Evolutionary conservation across 192 early-diverging fungal genomes (phyloP).

Genomic region (Backusella tuberculispora): DNA sequence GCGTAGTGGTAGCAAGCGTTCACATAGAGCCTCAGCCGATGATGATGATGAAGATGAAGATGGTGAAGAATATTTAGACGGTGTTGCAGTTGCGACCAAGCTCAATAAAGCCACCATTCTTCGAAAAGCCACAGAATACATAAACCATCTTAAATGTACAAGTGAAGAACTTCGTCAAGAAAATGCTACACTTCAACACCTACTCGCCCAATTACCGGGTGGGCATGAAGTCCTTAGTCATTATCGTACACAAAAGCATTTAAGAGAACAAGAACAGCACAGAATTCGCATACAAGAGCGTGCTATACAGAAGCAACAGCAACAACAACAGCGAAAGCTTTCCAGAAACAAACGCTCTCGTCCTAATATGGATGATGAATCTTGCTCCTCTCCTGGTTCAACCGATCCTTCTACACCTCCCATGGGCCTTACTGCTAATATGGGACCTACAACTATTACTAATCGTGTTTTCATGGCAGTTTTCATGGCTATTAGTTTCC

Average conservation of each 20-base stretch:
- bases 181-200: slow-evolving; percentile 45
- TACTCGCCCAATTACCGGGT: slow-evolving; percentile 50
- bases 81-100: slow-evolving; percentile 82
- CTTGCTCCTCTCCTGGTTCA: neutral
- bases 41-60: slow-evolving; percentile 53
- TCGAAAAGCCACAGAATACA: slow-evolving; percentile 92
- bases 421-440: neutral
- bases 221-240: slow-evolving; percentile 27
- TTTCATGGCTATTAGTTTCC: slow-evolving; percentile 60
- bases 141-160: slow-evolving; percentile 58
- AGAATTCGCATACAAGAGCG: neutral
- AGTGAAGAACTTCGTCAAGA: slow-evolving; percentile 46
- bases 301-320: neutral
- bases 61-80: slow-evolving; percentile 39
- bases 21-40: slow-evolving; percentile 39
- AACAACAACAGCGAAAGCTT: neutral
- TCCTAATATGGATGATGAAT: neutral
- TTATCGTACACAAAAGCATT: slow-evolving; percentile 13
- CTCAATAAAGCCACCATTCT: slow-evolving; percentile 95
- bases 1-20: slow-evolving; percentile 1
- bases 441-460: neutral
- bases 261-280: slow-evolving; percentile 16
- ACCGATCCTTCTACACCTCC: slow-evolving; percentile 37
- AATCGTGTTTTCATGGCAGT: slow-evolving; percentile 58
- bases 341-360: slow-evolving; percentile 20